These are phyloP conservation scores for Taphrina wiesneri DNA, from an alignment of 1,139 yeast genomes.

Conservation along the genomic window DNA sequence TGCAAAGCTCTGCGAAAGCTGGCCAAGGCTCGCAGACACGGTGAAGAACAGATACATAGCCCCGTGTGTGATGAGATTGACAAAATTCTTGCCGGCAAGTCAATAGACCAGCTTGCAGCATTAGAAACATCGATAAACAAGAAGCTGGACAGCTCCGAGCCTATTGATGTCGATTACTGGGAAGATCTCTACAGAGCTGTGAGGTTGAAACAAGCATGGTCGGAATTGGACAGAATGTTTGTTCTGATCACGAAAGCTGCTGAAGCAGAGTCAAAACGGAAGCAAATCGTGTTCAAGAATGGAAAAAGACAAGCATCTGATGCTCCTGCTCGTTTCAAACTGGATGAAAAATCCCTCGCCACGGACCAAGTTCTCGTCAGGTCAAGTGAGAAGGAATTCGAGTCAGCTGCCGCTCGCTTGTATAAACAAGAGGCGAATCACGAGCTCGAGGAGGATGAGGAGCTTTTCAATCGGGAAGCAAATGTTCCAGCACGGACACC, in stretches of 20 bases:
- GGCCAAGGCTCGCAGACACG: background rate
- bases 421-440: slow-evolving; percentile 39
- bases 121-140: slow-evolving; percentile 42
- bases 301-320: slow-evolving; percentile 21
- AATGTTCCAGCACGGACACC: slow-evolving; percentile 25
- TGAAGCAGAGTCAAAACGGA: slow-evolving; percentile 32
- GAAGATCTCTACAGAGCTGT: slow-evolving; percentile 43
- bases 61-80: slow-evolving; percentile 45
- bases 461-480: slow-evolving; percentile 40
- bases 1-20: slow-evolving; percentile 34
- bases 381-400: slow-evolving; percentile 24
- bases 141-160: slow-evolving; percentile 41
- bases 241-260: slow-evolving; percentile 39
- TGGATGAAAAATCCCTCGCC: background rate
- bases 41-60: slow-evolving; percentile 31
- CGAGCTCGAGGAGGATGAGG: slow-evolving; percentile 41
- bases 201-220: slow-evolving; percentile 41
- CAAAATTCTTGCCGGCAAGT: slow-evolving; percentile 42
- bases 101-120: slow-evolving; percentile 41
- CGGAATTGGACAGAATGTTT: slow-evolving; percentile 39
- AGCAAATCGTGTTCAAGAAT: slow-evolving; percentile 17
- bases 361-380: background rate
- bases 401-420: slow-evolving; percentile 21
- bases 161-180: slow-evolving; percentile 46
- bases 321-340: slow-evolving; percentile 12